Evolutionary conservation across 352 stramenopile genomes (phyloP).

Genomic region (Phytophthora aleatoria): DNA sequence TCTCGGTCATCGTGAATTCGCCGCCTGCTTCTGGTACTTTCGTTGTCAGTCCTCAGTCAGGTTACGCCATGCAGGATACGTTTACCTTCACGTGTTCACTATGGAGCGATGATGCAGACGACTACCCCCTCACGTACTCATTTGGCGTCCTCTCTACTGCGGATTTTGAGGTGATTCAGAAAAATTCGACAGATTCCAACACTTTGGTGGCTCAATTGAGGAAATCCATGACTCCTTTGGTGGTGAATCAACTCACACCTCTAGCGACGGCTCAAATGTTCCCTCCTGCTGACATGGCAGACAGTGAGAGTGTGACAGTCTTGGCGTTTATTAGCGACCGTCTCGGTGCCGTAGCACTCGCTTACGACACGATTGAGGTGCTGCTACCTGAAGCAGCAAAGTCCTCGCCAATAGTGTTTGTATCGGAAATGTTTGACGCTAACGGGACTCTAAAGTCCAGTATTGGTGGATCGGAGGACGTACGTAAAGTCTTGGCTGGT

Average conservation of each 20-base stretch:
- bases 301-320: slow-evolving; percentile 48
- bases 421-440: slow-evolving; percentile 37
- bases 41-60: slow-evolving; percentile 42
- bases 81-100: slow-evolving; percentile 57
- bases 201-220: slow-evolving; percentile 32
- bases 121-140: slow-evolving; percentile 66
- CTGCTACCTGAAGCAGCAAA: slow-evolving; percentile 40
- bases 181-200: slow-evolving; percentile 18
- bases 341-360: slow-evolving; percentile 44
- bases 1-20: slow-evolving; percentile 61
- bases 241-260: slow-evolving; percentile 45
- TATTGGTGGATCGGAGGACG: slow-evolving; percentile 31
- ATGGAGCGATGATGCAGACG: slow-evolving; percentile 65
- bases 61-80: slow-evolving; percentile 56
- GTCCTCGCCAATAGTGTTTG: slow-evolving; percentile 44
- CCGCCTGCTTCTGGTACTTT: slow-evolving; percentile 63
- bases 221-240: slow-evolving; percentile 41
- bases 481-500: slow-evolving; percentile 46
- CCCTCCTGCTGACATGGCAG: slow-evolving; percentile 30
- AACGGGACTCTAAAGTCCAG: slow-evolving; percentile 12
- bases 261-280: slow-evolving; percentile 47
- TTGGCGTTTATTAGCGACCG: slow-evolving; percentile 62
- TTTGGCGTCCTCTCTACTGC: slow-evolving; percentile 56
- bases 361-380: slow-evolving; percentile 45
- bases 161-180: slow-evolving; percentile 26